Evolutionary conservation across 441 rosid genomes (phyloP), one percentile per base, ranked within the genome.

Genomic region (Adansonia rubrostipa): DNA sequence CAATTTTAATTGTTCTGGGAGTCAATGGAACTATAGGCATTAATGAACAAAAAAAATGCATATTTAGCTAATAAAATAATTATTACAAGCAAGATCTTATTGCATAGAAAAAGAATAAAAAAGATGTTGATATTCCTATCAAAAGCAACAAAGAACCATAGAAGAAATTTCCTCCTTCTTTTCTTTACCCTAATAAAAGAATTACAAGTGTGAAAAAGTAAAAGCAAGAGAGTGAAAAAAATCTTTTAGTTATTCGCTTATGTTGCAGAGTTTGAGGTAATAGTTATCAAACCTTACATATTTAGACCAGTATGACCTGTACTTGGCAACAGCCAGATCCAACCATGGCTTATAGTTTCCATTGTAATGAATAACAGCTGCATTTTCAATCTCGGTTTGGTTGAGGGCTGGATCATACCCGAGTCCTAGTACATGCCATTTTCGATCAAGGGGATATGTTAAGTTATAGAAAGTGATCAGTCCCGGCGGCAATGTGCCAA

Each of bases 341-440:
- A 96, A 87, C 99, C 98, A 96, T 20, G 98, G 99, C 89, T 94
- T 96, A 88, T 90, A 88, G 87, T 93, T 94, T 64, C 97, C 96
- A 71, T 96, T 94, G 92, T 94, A 96, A 81, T 96, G 98, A 78
- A 96, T 87, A 4, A 94, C 98, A 2, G 93, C 98, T 67, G 88
- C 99, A 54, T 89, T 88, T 75, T 91, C 93, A 75, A 96, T 90
- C 84, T 90, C 94, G 0, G 98, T 94, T 76, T 88, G 88, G 91
- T 94, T 96, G 5, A 96, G 97, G 62, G 98, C 98, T 8, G 98
- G 98, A 75, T 96, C 99, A 62, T 92, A 93, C 20, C 99, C 98
- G 9, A 96, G 95, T 74, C 99, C 99, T 86, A 96, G 78, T 17
- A 86, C 94, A 69, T 96, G 98, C 98, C 99, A 96, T 73, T 86